These are phyloP conservation scores for Rhizomucor miehei DNA, from an alignment of 371 early-diverging fungal species.

Conservation along the genomic window DNA sequence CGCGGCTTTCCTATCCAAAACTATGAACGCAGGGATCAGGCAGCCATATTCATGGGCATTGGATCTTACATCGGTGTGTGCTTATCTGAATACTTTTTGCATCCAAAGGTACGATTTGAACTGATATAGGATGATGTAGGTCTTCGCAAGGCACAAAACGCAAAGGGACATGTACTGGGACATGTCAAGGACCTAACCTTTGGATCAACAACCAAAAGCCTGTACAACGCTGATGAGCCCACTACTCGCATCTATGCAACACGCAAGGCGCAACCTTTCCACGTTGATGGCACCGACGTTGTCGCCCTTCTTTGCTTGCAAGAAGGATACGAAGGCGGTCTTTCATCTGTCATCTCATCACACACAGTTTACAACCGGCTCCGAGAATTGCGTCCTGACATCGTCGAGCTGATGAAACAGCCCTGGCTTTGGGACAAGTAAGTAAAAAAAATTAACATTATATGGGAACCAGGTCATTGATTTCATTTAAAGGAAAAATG, in stretches of 20 bases:
- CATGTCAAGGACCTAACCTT: conserved; percentile 41
- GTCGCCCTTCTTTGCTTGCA: conserved; percentile 36
- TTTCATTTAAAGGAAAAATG: conserved; percentile 21
- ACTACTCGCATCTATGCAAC: conserved; percentile 49
- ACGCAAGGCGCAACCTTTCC: conserved; percentile 46
- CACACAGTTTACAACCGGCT: conserved; percentile 44
- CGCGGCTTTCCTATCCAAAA: conserved; percentile 38
- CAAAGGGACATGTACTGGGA: conserved; percentile 41
- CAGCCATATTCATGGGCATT: conserved; percentile 42
- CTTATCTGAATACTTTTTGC: not conserved
- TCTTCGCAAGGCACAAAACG: conserved; percentile 35
- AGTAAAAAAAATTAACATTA: not conserved
- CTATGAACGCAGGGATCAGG: conserved; percentile 38
- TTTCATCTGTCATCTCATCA: conserved; percentile 38
- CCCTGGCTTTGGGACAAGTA: conserved; percentile 41
- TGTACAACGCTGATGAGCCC: conserved; percentile 35
- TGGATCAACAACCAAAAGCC: conserved; percentile 36
- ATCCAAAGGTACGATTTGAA: too few species aligned
- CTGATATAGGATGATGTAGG: not conserved
- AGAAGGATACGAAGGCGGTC: conserved; percentile 34
- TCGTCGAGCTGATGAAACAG: conserved; percentile 38
- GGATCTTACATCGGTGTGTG: conserved; percentile 37
- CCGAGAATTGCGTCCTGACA: conserved; percentile 35
- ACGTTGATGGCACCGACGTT: conserved; percentile 44
- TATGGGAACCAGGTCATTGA: not conserved